phyloP scores from a whole-genome alignment of 2,329 filamentous ascomycete species.

The Didymella sp. region DNA sequence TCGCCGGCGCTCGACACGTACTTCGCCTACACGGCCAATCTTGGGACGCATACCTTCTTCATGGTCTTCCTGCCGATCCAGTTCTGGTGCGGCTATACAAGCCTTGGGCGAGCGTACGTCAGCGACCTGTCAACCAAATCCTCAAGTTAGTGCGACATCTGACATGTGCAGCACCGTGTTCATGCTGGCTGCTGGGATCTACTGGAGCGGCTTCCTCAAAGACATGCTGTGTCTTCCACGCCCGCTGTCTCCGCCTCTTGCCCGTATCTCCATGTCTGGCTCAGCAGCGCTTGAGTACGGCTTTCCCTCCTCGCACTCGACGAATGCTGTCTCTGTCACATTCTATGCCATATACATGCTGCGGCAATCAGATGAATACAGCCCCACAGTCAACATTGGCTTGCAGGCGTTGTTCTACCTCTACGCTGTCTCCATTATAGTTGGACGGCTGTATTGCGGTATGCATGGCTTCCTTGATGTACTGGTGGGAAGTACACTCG shows the following conservation, averaged over 20 bases:
- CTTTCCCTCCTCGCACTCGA: constrained; percentile 95
- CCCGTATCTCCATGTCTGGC: constrained; percentile 96
- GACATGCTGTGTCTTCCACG: constrained; percentile 92
- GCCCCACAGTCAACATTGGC: constrained; percentile 63
- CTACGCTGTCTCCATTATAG: constrained; percentile 86
- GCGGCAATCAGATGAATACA: constrained; percentile 66
- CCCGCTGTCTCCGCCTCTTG: constrained; percentile 87
- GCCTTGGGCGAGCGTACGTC: constrained; percentile 83
- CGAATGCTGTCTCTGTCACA: constrained; percentile 93
- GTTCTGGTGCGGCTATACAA: constrained; percentile 93
- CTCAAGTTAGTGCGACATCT: constrained; percentile 19
- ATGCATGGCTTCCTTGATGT: constrained; percentile 99
- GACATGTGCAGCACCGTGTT: constrained; percentile 51
- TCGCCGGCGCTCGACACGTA: constrained; percentile 90
- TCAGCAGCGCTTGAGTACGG: constrained; percentile 95
- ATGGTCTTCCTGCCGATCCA: constrained; percentile 94
- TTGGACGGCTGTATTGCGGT: constrained; percentile 93
- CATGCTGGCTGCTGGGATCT: constrained; percentile 72
- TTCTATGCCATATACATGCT: constrained; percentile 80
- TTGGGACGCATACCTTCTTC: constrained; percentile 98
- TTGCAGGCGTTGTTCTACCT: constrained; percentile 77
- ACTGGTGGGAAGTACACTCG: constrained; percentile 77
- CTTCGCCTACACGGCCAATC: constrained; percentile 94
- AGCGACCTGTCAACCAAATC: constrained; percentile 9
- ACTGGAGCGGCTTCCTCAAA: constrained; percentile 85